Base-by-base conservation (phyloP, 2,329 filamentous ascomycete genomes). In the Microcyclospora pomicola region DNA sequence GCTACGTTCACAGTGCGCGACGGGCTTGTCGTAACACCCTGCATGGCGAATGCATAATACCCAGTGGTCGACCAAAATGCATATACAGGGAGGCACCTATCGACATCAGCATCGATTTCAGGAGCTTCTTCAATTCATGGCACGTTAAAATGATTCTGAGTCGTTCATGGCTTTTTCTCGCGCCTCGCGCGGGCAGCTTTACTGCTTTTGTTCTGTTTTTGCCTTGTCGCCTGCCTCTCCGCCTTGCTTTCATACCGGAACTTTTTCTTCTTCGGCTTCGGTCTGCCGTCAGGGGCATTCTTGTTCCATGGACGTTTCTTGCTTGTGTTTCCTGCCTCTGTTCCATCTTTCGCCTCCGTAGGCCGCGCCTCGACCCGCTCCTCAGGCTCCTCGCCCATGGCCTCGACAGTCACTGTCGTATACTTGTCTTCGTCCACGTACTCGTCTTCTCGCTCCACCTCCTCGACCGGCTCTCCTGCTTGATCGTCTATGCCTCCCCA, bases 351-450 rank as follows among this genome's bases (percentile, higher is more conserved):
- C 45, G 57, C 56, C 9, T 56, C 55, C 11, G 36, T 57, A 56
- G n/a, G 54, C 45, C 10, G 43, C 43, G 41, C 53, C 33, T 55
- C 56, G 27, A 47, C 49, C 43, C 58, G 61, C 14, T 54, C 55
- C 2, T 54, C 59, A 1, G 55, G 42, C 53, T 59, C 40, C n/a
- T 65, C 58, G 45, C 80, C 80, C 49, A 98, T 85, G 9, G 82
- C 80, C 58, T 95, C 88, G 1, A 98, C 78, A 0, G 84, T 95
- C 16, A 98, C 91, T 1, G 85, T 94, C 1, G 91, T 96, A 59
- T 85, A 95, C 56, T 82, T 82, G 59, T 95, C 88, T 59, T 96
- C 91, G 59, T 98, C 91, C 47, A 95, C 75, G 62, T 95, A 98
- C 59, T 96, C 86, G 49, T 88, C 86, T 58, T 94, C 82, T 49